Base-by-base conservation (phyloP, 106 monocot species). In the Dendrobium chrysotoxum region DNA sequence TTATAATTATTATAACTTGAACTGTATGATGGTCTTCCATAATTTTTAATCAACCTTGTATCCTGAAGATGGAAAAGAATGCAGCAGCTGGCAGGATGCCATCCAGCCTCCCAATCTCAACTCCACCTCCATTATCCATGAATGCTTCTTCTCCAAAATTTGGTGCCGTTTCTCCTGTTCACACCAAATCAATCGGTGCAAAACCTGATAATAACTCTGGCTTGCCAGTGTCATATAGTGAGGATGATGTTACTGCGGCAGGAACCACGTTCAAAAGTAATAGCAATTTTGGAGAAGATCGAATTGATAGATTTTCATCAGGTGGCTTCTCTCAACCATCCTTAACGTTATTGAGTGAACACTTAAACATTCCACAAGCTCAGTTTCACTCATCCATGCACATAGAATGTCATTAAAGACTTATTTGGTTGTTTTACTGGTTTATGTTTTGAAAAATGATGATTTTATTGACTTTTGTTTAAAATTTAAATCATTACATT, bases 11-110 rank as follows among this genome's bases (percentile, higher is more conserved):
- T 3, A 23, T 76, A 28, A 61, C 7, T 21, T 30, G 17, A 68
- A 40, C 10, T 70, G 18, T 28, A 25, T 16, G 20, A 39, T 67
- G 57, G 4, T 81, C 78, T 21, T 31, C n/a, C 5, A 21, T 86
- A 57, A 53, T 4, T 64, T 58, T 54, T 12, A 10, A 54, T 42
- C 39, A 70, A 26, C 61, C 11, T 47, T 50, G 6, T 65, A 76
- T 16, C 38, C 53, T 85, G 58, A 86, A 99, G 99, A 95, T 99
- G 99, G 99, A 99, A 82, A 95, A 88, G 79, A 99, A 93, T 85
- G 91, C 95, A 42, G 95, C 87, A 28, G 87, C 99, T 40, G 99
- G 99, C 7, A 91, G 91, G 50, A 91, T 91, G 58, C 91, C 99
- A 12, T 88, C 95, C 41, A 95, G 87, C 72, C 84, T 99, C 28